Conservation (phyloP, 2,329 filamentous ascomycete species). For the Trichoderma sp. region DNA sequence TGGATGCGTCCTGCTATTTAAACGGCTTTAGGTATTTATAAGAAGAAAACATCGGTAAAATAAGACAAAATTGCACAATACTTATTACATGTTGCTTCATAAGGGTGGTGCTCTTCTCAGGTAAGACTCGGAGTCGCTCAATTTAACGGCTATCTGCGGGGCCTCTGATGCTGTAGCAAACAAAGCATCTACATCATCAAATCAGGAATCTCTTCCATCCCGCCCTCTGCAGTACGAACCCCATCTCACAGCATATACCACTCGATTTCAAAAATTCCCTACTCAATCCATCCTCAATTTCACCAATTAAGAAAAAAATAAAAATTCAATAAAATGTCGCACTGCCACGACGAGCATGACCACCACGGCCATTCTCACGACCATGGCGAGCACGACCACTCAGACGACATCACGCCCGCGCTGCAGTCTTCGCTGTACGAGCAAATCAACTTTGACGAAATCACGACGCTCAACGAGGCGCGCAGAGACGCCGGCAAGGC, state of each 20-base stretch:
- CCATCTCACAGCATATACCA: neutral
- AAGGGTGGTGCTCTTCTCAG: neutral
- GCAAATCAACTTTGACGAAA: constrained; percentile 83
- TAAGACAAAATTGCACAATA: neutral
- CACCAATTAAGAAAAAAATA: neutral
- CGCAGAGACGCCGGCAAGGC: constrained; percentile 63
- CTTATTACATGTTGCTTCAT: neutral
- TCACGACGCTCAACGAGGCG: constrained; percentile 82
- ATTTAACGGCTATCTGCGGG: constrained; percentile 14
- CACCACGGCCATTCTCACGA: constrained; percentile 50
- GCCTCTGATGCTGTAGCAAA: neutral
- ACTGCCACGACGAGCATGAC: constrained; percentile 51
- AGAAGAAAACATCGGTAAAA: neutral
- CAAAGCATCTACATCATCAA: constrained; percentile 6
- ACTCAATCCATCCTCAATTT: neutral
- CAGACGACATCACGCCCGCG: constrained; percentile 86
- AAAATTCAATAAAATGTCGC: constrained; percentile 34
- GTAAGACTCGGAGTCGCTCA: neutral
- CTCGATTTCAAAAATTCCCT: neutral
- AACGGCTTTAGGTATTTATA: neutral
- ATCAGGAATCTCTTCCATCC: neutral
- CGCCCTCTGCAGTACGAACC: neutral
- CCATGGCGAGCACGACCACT: constrained; percentile 73
- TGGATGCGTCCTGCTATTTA: neutral
- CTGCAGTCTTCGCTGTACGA: constrained; percentile 88